phyloP scores from a whole-genome alignment of 2,329 filamentous ascomycete species.

The Diatrype stigma region DNA sequence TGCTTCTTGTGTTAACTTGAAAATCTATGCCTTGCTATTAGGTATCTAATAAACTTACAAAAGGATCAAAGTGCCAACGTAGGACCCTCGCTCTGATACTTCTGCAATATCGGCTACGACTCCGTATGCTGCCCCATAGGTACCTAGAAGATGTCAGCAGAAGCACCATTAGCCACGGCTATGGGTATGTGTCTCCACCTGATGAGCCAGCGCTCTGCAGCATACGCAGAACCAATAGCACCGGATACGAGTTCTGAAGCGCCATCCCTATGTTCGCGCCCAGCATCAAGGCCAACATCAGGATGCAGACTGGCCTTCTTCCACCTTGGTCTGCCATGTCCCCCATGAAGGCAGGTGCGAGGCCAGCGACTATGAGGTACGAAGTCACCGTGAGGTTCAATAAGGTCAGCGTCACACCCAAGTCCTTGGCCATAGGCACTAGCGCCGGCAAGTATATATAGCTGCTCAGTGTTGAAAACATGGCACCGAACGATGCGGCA shows the following conservation, averaged over 20 bases:
- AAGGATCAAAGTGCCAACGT: conserved; percentile 47
- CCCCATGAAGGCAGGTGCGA: conserved; percentile 54
- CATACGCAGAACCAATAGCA: conserved; percentile 54
- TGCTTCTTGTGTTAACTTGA: background rate
- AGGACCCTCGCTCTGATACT: conserved; percentile 62
- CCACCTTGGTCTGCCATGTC: conserved; percentile 55
- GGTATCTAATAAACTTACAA: background rate
- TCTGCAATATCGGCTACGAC: conserved; percentile 66
- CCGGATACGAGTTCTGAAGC: conserved; percentile 48
- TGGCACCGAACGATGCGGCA: conserved; percentile 1
- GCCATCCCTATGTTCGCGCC: conserved; percentile 52
- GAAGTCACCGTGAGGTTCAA: conserved; percentile 46
- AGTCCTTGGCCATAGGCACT: conserved; percentile 34
- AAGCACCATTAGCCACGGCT: too few relatives aligned
- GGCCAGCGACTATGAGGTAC: conserved; percentile 47
- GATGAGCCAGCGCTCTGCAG: conserved; percentile 58
- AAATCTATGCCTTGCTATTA: too few relatives aligned
- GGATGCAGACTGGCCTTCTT: conserved; percentile 52
- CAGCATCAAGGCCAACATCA: conserved; percentile 50
- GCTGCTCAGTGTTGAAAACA: conserved; percentile 5
- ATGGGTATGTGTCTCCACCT: conserved; percentile 25
- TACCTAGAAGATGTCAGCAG: conserved; percentile 20
- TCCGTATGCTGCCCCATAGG: conserved; percentile 61
- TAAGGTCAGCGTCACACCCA: conserved; percentile 34
- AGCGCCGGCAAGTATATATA: conserved; percentile 37